Evolutionary conservation across 768 basidiomycete genomes (phyloP).

Genomic region (Xerocomellus amylosporus): DNA sequence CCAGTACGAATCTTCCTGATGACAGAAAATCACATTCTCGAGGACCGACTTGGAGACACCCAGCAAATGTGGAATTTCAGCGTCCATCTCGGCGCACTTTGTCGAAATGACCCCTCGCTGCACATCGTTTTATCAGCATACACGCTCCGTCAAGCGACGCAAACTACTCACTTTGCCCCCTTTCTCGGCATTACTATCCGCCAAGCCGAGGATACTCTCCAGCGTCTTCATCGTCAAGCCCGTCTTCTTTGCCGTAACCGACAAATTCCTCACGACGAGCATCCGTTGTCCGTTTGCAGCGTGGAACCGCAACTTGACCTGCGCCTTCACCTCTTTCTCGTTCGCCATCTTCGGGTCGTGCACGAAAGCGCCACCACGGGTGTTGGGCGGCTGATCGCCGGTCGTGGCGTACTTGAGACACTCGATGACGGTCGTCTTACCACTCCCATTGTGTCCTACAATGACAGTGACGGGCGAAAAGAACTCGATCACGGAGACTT

Average conservation of each 20-base stretch:
- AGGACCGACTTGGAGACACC: constrained; percentile 98
- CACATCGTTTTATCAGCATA: not conserved
- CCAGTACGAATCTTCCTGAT: constrained; percentile 99
- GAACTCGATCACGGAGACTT: constrained; percentile 91
- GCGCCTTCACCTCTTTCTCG: constrained; percentile 98
- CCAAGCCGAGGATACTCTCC: constrained; percentile 81
- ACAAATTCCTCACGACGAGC: constrained; percentile 86
- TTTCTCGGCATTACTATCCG: constrained; percentile 61
- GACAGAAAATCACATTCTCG: constrained; percentile 99
- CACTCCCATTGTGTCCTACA: constrained; percentile 96
- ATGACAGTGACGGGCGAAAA: constrained; percentile 98
- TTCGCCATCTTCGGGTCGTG: constrained; percentile 99
- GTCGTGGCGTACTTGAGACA: constrained; percentile 99
- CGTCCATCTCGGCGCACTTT: constrained; percentile 95
- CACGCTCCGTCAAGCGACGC: too few relatives aligned
- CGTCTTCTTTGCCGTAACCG: constrained; percentile 91
- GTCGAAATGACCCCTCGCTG: constrained; percentile 91
- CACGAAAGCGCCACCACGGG: constrained; percentile 96
- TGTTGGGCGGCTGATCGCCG: constrained; percentile 95
- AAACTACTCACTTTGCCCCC: constrained; percentile 62
- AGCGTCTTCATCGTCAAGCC: constrained; percentile 96
- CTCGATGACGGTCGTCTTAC: constrained; percentile 99
- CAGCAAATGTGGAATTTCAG: constrained; percentile 87
- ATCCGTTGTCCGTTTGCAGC: constrained; percentile 88
- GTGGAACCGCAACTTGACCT: constrained; percentile 91